phyloP scores from a whole-genome alignment of 1,284 basidiomycete genomes.

The Trametes versicolor region DNA sequence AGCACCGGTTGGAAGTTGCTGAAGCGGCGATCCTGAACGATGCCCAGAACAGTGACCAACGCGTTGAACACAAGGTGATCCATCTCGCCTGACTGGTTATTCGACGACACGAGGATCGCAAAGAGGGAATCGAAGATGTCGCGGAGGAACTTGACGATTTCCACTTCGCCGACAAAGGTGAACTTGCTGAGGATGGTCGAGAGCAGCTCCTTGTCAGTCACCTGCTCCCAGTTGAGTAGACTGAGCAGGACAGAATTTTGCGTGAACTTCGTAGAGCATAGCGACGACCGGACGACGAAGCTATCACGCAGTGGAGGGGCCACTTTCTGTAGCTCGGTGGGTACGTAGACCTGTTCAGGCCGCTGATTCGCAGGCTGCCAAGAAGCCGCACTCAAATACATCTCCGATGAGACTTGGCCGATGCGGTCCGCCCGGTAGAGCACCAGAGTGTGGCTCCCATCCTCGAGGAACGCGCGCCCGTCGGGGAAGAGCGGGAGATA shows the following conservation, averaged over 20 bases:
- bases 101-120: slow-evolving; percentile 82
- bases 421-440: slow-evolving; percentile 85
- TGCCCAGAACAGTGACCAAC: slow-evolving; percentile 89
- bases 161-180: slow-evolving; percentile 91
- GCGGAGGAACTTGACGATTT: slow-evolving; percentile 94
- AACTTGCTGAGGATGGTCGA: slow-evolving; percentile 85
- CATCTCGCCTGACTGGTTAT: slow-evolving; percentile 82
- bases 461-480: slow-evolving; percentile 85
- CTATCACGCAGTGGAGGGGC: slow-evolving; percentile 82
- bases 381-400: slow-evolving; percentile 77
- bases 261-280: slow-evolving; percentile 94
- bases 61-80: slow-evolving; percentile 92
- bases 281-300: slow-evolving; percentile 85
- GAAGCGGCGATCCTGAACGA: slow-evolving; percentile 95
- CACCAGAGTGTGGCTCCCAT: slow-evolving; percentile 88
- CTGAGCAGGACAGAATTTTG: slow-evolving; percentile 90
- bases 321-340: slow-evolving; percentile 70
- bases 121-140: slow-evolving; percentile 96
- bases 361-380: slow-evolving; percentile 65
- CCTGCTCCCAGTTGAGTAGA: slow-evolving; percentile 86
- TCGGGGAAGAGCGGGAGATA: slow-evolving; percentile 91
- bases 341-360: slow-evolving; percentile 66
- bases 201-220: slow-evolving; percentile 73
- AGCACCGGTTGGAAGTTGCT: slow-evolving; percentile 94
- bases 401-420: slow-evolving; percentile 65